Base-by-base conservation (phyloP, 345 rosid species). In the Draba incana region DNA sequence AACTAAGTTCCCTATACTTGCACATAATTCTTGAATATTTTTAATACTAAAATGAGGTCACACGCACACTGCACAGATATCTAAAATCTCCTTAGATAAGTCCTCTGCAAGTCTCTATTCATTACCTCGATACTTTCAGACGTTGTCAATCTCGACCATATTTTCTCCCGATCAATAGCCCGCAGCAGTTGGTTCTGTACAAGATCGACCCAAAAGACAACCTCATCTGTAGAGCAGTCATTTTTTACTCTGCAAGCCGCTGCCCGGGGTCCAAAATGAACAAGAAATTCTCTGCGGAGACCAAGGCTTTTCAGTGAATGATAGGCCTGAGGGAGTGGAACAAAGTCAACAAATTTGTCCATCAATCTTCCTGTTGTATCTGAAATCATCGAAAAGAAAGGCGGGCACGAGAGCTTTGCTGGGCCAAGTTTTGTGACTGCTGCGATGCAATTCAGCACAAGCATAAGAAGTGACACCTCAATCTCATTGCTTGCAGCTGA, bases 61-160 rank as follows among this genome's bases (percentile, higher is more conserved):
- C 43, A 54, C 46, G 25, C 13, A 64, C 14, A 37, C 25, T 55
- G 12, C 64, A 52, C 25, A 46, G 20, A 54, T 8, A 13, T 2
- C 41, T 53, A 61, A 45, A 66, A 37, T 45, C 63, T 52, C 14
- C 48, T 67, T 35, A 38, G 20, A 61, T 60, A 47, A 67, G 68
- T 15, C 49, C 16, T 37, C 3, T 67, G 51, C 38, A 37, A 57
- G 38, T 41, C 4, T 67, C 54, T 39, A 51, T 43, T 27, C 74
- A 84, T 74, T 77, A 94, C 97, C 97, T 94, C 95, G 23, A 94
- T 94, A 75, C 96, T 94, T 81, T 91, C 99, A 41, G 95, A 87
- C 39, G 99, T 89, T 62, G 92, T 83, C 57, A 94, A 69, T 78
- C 90, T 91, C 43, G 99, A 84, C 99, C 99, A 94, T 82, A 94